A percentile compares a stretch with the other conserved stretches of the same genome.
Evolutionary conservation across 179 eudicot genomes (phyloP).

Genomic region (Spinacia oleracea): DNA sequence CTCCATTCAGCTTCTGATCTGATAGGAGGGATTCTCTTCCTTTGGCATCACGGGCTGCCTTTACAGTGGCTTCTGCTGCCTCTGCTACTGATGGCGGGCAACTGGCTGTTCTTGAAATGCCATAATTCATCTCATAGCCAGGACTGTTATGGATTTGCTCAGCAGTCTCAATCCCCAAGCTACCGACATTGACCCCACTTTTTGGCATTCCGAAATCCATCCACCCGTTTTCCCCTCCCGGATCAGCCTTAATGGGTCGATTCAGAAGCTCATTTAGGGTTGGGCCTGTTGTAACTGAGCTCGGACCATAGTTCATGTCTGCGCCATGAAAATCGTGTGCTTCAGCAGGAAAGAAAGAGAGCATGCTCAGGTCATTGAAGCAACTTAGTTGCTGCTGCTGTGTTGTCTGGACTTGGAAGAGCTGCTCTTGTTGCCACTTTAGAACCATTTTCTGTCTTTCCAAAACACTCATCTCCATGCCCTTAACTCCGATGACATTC

Average conservation of each 20-base stretch:
- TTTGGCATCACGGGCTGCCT: conserved; percentile 24
- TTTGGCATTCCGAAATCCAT: conserved; percentile 34
- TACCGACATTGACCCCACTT: conserved; percentile 25
- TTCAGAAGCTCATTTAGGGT: conserved; percentile 32
- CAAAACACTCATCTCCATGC: conserved; percentile 56
- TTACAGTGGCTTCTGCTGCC: conserved; percentile 33
- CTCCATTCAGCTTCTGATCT: conserved; percentile 34
- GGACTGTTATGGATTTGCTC: conserved; percentile 31
- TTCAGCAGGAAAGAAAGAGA: conserved; percentile 29
- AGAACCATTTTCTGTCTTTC: conserved; percentile 54
- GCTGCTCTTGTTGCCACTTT: conserved; percentile 61
- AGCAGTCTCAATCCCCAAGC: conserved; percentile 27
- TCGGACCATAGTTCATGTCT: conserved; percentile 15
- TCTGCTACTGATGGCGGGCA: conserved; percentile 45
- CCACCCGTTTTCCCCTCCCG: conserved; percentile 53
- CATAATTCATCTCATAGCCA: conserved; percentile 40
- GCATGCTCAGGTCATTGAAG: conserved; percentile 36
- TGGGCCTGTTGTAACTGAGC: conserved; percentile 22
- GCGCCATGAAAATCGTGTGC: conserved; percentile 37
- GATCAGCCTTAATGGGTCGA: conserved; percentile 57
- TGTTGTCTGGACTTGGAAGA: conserved; percentile 22
- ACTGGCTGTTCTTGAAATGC: conserved; percentile 53
- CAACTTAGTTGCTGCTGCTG: conserved; percentile 40
- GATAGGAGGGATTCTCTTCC: conserved; percentile 31
- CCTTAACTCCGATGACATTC: conserved; percentile 29